Evolutionary conservation across 768 basidiomycete species (phyloP).

Genomic region (Termitomyces sp.): DNA sequence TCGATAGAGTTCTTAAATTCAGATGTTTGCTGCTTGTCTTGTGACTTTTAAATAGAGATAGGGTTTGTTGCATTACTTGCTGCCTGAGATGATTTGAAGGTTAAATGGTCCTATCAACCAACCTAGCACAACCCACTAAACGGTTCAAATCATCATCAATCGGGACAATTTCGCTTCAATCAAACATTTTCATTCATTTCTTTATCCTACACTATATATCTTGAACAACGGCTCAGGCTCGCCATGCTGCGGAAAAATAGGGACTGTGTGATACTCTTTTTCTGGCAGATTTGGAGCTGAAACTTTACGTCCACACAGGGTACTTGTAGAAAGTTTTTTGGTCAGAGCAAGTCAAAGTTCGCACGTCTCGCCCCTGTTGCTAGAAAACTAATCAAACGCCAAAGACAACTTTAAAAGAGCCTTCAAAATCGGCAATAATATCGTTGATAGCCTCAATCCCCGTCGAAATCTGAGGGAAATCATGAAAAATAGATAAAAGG

Average conservation of each 20-base stretch:
- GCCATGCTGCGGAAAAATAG: neutral
- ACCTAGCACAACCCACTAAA: too few species aligned
- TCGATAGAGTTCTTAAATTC: neutral
- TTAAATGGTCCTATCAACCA: too few species aligned
- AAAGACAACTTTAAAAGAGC: neutral
- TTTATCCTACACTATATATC: too few species aligned
- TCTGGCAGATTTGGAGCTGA: neutral
- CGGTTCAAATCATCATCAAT: too few species aligned
- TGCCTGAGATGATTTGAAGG: too few species aligned
- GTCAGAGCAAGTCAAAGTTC: neutral
- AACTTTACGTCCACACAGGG: neutral
- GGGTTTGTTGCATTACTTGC: too few species aligned
- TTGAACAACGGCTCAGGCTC: neutral
- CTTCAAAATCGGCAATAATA: slow-evolving; percentile 4
- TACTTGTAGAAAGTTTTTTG: neutral
- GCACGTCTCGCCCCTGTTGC: neutral
- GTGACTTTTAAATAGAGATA: too few species aligned
- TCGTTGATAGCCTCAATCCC: slow-evolving; percentile 2
- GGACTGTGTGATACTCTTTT: neutral
- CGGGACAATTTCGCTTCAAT: too few species aligned
- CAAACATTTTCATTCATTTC: too few species aligned
- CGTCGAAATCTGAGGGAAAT: neutral
- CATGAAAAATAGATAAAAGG: neutral
- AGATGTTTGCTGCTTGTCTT: too few species aligned
- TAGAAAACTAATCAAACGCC: neutral